A percentile compares a stretch with the other conserved stretches of the same genome.
phyloP scores from a whole-genome alignment of 2,329 filamentous ascomycete genomes.

The Helicocarpus griseus region DNA sequence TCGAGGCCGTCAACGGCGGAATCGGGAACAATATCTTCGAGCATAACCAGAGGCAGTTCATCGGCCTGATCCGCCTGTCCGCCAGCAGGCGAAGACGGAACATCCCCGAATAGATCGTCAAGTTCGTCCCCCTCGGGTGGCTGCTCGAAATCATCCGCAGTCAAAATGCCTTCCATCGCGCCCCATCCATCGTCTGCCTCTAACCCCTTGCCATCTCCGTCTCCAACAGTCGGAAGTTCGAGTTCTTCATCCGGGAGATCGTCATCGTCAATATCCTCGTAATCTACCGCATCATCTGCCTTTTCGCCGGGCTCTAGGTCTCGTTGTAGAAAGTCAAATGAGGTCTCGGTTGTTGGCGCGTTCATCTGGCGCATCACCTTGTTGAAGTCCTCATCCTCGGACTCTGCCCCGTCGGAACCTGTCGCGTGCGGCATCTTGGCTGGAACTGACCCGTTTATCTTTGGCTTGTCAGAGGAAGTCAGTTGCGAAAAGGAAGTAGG shows the following conservation, averaged over 20 bases:
- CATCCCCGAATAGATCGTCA: slow-evolving; percentile 42
- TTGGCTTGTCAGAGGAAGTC: slow-evolving; percentile 2
- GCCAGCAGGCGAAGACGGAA: slow-evolving; percentile 26
- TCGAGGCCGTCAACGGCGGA: slow-evolving; percentile 1
- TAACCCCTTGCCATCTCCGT: slow-evolving; percentile 27
- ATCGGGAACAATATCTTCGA: not conserved
- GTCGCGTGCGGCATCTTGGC: slow-evolving; percentile 32
- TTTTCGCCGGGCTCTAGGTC: slow-evolving; percentile 54
- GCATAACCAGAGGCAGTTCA: not conserved
- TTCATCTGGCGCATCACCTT: slow-evolving; percentile 35
- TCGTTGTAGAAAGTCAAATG: slow-evolving; percentile 32
- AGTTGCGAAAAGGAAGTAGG: not conserved
- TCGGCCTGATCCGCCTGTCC: slow-evolving; percentile 18
- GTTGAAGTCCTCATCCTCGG: slow-evolving; percentile 31
- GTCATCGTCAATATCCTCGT: slow-evolving; percentile 83
- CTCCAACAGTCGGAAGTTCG: slow-evolving; percentile 16
- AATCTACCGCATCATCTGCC: slow-evolving; percentile 86
- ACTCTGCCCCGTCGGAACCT: slow-evolving; percentile 17
- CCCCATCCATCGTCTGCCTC: slow-evolving; percentile 5
- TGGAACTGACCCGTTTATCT: not conserved
- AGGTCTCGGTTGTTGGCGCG: slow-evolving; percentile 24
- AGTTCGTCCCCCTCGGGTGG: slow-evolving; percentile 27
- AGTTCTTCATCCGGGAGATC: slow-evolving; percentile 67
- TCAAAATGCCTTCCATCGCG: slow-evolving; percentile 6
- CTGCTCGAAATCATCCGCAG: slow-evolving; percentile 2